Base-by-base conservation (phyloP, 78 protist species). In the Acrasis kona region DNA sequence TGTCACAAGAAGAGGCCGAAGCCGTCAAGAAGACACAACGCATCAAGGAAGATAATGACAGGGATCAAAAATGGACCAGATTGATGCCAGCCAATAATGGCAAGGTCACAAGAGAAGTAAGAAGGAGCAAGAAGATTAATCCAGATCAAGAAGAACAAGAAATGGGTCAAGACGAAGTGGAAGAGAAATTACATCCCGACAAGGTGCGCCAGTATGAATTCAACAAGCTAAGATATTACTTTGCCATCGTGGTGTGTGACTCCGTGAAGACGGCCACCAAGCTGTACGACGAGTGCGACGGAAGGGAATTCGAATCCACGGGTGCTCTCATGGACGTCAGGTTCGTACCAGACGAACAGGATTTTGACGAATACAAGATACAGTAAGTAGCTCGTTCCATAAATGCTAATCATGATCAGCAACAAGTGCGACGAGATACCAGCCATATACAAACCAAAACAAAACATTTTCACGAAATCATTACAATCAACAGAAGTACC, bases 251-350 rank as follows among this genome's bases (percentile, higher is more conserved):
- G 66, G 28, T 12, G 19, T 67, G 71, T 67, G 71, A 67, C 19
- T 67, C 71, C 19, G 71, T 19, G 19, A 19, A 67, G 28, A 67
- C 71, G 19, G 71, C 65, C n/a, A 30, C 19, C 28, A 19, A 19
- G 28, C 19, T 67, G n/a, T 67, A 67, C 19, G 28, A 67, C 28
- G 71, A 67, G 19, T 67, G 71, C 28, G 71, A 67, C 19, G 71
- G 71, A 30, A 19, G 19, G 12, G 71, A 67, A 67, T 19, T 67
- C 71, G 71, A 67, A 19, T 19, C 71, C 19, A 30, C 71, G 19
- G 19, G 66, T 19, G 19, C 19, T 67, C n/a, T 19, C n/a, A 19
- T 67, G 19, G 71, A 67, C 19, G n/a, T 67, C 66, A 19, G 71
- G 28, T 67, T 67, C 19, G 28, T 67, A 12, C 71, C 71, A 19